These are phyloP conservation scores for Yamadazyma philogaea DNA, from an alignment of 805 yeast species.

Conservation along the genomic window DNA sequence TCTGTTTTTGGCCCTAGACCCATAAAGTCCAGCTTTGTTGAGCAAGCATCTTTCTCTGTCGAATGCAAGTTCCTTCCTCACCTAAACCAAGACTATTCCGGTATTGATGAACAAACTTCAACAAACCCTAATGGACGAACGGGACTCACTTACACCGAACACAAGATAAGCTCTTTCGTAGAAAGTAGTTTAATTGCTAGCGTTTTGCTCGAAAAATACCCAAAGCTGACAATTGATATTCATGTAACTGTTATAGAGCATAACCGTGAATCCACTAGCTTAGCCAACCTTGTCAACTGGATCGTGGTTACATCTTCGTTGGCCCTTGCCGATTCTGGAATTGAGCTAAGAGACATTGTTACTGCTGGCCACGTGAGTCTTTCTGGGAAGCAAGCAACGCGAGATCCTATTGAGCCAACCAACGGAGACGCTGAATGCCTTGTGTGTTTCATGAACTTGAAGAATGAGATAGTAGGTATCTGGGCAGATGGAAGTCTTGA, in stretches of 20 bases:
- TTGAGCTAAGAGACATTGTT: constrained; percentile 75
- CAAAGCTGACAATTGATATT: constrained; percentile 84
- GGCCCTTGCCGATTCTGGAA: constrained; percentile 81
- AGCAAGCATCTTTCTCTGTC: constrained; percentile 64
- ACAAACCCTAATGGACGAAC: constrained; percentile 17
- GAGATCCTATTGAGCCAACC: constrained; percentile 19
- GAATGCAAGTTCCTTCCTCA: constrained; percentile 54
- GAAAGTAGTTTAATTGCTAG: constrained; percentile 52
- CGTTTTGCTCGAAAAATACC: constrained; percentile 67
- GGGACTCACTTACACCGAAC: constrained; percentile 38
- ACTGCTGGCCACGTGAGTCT: constrained; percentile 52
- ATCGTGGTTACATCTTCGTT: constrained; percentile 62
- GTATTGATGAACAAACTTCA: constrained; percentile 15
- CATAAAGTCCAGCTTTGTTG: constrained; percentile 65
- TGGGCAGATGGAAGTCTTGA: constrained; percentile 40
- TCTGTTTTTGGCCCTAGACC: constrained; percentile 91
- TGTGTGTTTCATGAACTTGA: constrained; percentile 52
- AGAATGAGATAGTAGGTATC: constrained; percentile 57
- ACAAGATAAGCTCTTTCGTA: constrained; percentile 50
- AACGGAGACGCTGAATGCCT: constrained; percentile 33
- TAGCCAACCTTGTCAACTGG: constrained; percentile 46
- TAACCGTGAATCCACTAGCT: constrained; percentile 10
- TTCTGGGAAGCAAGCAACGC: constrained; percentile 11
- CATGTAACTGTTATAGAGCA: constrained; percentile 58
- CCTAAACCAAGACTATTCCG: constrained; percentile 30